Conservation (phyloP, 2,329 filamentous ascomycete species). For the Aspergillus sp. region DNA sequence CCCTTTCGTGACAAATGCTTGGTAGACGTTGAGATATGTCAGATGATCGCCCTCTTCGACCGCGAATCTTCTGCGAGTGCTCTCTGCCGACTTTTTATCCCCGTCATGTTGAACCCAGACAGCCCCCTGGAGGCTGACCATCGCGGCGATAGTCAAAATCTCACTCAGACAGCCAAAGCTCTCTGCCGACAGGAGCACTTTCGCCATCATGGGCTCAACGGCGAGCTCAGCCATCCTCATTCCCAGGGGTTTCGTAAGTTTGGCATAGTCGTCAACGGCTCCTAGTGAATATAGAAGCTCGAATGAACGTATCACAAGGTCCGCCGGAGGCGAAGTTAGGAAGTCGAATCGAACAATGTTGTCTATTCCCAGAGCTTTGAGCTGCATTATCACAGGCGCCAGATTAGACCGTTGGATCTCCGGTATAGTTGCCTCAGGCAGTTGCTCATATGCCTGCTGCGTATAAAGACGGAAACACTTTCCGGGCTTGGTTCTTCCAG, state of each 20-base stretch:
- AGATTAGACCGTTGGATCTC: constrained; percentile 94
- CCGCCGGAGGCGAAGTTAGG: constrained; percentile 80
- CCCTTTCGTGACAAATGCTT: constrained; percentile 81
- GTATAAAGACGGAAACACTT: constrained; percentile 96
- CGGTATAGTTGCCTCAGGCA: constrained; percentile 76
- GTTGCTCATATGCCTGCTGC: constrained; percentile 67
- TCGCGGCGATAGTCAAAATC: constrained; percentile 88
- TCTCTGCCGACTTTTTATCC: constrained; percentile 75
- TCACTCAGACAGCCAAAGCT: constrained; percentile 80
- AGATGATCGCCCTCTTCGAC: constrained; percentile 93
- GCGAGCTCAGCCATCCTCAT: constrained; percentile 90
- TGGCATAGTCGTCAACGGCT: constrained; percentile 85
- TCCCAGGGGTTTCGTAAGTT: constrained; percentile 86
- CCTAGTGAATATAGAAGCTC: constrained; percentile 87
- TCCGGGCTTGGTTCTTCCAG: constrained; percentile 84
- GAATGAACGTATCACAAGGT: constrained; percentile 81
- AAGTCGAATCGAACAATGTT: constrained; percentile 93
- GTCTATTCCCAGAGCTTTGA: constrained; percentile 94
- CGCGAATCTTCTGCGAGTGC: constrained; percentile 77
- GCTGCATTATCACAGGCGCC: constrained; percentile 82
- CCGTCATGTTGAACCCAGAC: constrained; percentile 83
- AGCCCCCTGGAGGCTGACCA: constrained; percentile 83
- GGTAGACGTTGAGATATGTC: constrained; percentile 91
- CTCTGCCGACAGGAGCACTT: constrained; percentile 76
- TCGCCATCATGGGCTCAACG: constrained; percentile 94